A percentile compares a stretch with the other conserved stretches of the same genome.
Conservation (phyloP, 495 filamentous ascomycete genomes). For the Bacidia gigantensis region DNA sequence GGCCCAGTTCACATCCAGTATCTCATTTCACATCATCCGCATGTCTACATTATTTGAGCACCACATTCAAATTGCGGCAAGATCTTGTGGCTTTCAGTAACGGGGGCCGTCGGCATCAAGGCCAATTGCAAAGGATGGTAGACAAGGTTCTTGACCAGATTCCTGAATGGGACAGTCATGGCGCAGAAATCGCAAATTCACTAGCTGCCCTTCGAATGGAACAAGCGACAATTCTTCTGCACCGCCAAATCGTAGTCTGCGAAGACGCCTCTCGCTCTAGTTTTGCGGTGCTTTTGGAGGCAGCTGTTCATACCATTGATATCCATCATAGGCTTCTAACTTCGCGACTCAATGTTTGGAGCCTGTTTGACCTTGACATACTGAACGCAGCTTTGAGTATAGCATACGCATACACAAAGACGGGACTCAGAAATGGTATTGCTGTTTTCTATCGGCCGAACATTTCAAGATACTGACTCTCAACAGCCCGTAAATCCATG, state of each 20-base stretch:
- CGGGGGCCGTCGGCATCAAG: slow-evolving; percentile 8
- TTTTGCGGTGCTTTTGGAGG: slow-evolving; percentile 3
- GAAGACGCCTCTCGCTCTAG: not conserved
- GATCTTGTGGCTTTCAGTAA: slow-evolving; percentile 23
- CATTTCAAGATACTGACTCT: not conserved
- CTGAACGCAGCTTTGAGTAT: slow-evolving; percentile 10
- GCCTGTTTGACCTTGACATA: slow-evolving; percentile 6
- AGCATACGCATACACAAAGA: not conserved
- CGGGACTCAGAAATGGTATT: not conserved
- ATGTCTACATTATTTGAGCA: slow-evolving; percentile 18
- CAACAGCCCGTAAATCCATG: not conserved
- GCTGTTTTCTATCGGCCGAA: not conserved
- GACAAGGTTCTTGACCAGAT: slow-evolving; percentile 13
- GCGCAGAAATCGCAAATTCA: slow-evolving; percentile 8
- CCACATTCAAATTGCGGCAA: slow-evolving; percentile 11
- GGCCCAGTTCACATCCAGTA: slow-evolving; percentile 22
- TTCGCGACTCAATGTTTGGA: slow-evolving; percentile 1
- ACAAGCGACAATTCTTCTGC: slow-evolving; percentile 19
- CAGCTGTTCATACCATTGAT: slow-evolving; percentile 7
- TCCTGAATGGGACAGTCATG: slow-evolving; percentile 14
- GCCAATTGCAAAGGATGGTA: not conserved
- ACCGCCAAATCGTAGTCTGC: not conserved
- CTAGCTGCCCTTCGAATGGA: slow-evolving; percentile 22
- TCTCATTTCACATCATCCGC: slow-evolving; percentile 29
- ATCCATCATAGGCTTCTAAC: slow-evolving; percentile 11